Evolutionary conservation across 2,329 filamentous ascomycete species (phyloP), one percentile per base, ranked within the genome.

Genomic region (Gliomastix tumulicola): DNA sequence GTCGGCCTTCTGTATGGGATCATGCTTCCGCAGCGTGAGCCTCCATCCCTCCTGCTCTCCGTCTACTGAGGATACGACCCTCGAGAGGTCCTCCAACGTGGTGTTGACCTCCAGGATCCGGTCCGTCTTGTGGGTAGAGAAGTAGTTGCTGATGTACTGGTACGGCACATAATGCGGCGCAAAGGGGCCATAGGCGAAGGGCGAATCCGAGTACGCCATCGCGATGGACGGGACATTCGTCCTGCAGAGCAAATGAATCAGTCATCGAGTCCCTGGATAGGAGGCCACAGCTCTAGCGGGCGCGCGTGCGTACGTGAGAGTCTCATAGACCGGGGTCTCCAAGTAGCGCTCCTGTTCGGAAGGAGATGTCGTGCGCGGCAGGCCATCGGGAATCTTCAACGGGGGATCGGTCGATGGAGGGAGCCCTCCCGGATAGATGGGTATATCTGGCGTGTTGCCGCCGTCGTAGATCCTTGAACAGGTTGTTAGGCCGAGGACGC

Each of bases 191-290:
- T 76, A 75, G 0, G 72, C 55, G 42, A 77, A 76, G 1, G 58
- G 58, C 2, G 54, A 32, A 39, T 76, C 73, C 0, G 71, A 75
- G 43, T 76, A 74, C 5, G 58, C 64, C 72, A 76, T 76, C 17
- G 69, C 71, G 22, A 75, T 67, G 27, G 69, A 65, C 0, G 73
- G 73, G 0, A 77, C 71, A 34, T 77, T 77, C 2, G 74, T 77
- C 2, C 71, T 63, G 17, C 32, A 31, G 13, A 34, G 22, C n/a
- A 8, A 25, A 10, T 8, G 16, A 11, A n/a, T n/a, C n/a, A n/a
- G n/a, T n/a, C n/a, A n/a, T n/a, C n/a, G n/a, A n/a, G n/a, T n/a
- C n/a, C n/a, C n/a, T n/a, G n/a, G n/a, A n/a, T n/a, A n/a, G n/a
- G n/a, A n/a, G n/a, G n/a, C n/a, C n/a, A n/a, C n/a, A n/a, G n/a